These are phyloP conservation scores for Fusarium sp. DNA, from an alignment of 2,329 filamentous ascomycete species.

Conservation along the genomic window DNA sequence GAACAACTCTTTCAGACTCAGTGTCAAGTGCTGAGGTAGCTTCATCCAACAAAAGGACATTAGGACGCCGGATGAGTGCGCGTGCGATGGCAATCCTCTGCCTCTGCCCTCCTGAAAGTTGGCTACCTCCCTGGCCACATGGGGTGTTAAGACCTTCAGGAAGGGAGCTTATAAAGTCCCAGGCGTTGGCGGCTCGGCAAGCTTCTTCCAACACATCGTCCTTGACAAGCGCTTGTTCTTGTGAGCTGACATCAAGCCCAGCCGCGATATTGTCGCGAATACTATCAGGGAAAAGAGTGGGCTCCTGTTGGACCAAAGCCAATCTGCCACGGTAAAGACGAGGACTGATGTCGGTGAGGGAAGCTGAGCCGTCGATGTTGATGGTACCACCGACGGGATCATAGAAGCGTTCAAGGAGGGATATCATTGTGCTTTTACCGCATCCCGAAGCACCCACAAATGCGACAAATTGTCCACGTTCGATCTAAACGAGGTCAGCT, in stretches of 20 bases:
- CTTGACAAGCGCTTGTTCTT: slow-evolving; percentile 21
- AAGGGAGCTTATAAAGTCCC: slow-evolving; percentile 55
- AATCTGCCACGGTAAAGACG: slow-evolving; percentile 63
- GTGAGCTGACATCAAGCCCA: slow-evolving; percentile 23
- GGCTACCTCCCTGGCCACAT: slow-evolving; percentile 71
- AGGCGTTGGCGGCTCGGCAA: slow-evolving; percentile 58
- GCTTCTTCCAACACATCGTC: slow-evolving; percentile 56
- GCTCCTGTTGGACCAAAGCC: slow-evolving; percentile 68
- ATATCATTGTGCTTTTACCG: slow-evolving; percentile 70
- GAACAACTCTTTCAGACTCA: slow-evolving; percentile 60
- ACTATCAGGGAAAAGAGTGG: slow-evolving; percentile 79
- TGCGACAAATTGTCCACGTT: slow-evolving; percentile 61
- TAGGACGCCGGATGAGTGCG: slow-evolving; percentile 58
- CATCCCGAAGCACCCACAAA: slow-evolving; percentile 64
- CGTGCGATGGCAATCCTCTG: slow-evolving; percentile 76
- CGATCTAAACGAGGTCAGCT: slow-evolving; percentile 34
- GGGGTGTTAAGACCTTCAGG: slow-evolving; percentile 64
- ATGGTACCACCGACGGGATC: slow-evolving; percentile 50
- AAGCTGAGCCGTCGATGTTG: slow-evolving; percentile 38
- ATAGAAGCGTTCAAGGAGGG: slow-evolving; percentile 60
- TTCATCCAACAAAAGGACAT: slow-evolving; percentile 38
- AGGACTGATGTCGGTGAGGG: slow-evolving; percentile 57
- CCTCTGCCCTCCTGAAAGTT: slow-evolving; percentile 74
- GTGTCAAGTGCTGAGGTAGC: slow-evolving; percentile 42
- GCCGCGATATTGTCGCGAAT: slow-evolving; percentile 80